A percentile compares a stretch with the other conserved stretches of the same genome.
These are phyloP conservation scores for Lobosporangium transversale DNA, from an alignment of 192 early-diverging fungal species.

Conservation along the genomic window DNA sequence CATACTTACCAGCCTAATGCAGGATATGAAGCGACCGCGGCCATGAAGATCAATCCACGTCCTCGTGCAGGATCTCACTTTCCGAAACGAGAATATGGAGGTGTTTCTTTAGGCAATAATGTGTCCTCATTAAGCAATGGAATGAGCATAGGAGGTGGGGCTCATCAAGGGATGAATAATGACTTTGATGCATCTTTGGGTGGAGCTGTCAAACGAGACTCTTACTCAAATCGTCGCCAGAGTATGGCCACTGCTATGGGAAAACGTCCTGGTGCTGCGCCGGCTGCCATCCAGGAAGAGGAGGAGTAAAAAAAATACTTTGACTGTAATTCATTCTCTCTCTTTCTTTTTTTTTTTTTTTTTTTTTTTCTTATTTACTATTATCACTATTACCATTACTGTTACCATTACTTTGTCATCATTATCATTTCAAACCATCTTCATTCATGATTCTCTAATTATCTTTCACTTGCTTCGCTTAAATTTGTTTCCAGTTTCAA, in stretches of 20 bases:
- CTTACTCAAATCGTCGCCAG: constrained; percentile 47
- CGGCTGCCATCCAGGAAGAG: constrained; percentile 51
- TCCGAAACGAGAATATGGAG: constrained; percentile 37
- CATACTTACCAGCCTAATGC: constrained; percentile 38
- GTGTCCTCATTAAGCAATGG: background rate
- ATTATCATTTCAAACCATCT: too few species aligned
- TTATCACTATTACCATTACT: background rate
- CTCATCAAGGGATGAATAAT: background rate
- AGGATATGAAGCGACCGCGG: constrained; percentile 46
- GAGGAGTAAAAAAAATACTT: constrained; percentile 25
- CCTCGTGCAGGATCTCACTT: constrained; percentile 25
- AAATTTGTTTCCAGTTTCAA: too few species aligned
- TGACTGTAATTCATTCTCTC: background rate
- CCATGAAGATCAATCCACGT: constrained; percentile 43
- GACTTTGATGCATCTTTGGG: background rate
- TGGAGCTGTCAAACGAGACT: constrained; percentile 34
- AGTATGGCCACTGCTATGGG: constrained; percentile 48
- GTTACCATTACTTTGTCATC: too few species aligned
- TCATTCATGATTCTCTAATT: too few species aligned
- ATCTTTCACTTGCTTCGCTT: background rate
- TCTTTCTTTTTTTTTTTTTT: background rate
- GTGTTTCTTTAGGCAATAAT: constrained; percentile 8
- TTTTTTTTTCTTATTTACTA: background rate
- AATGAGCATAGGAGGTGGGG: background rate
- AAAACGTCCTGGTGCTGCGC: constrained; percentile 31